Conservation (phyloP, 192 early-diverging fungal genomes). For the Helicostylum pulchrum region DNA sequence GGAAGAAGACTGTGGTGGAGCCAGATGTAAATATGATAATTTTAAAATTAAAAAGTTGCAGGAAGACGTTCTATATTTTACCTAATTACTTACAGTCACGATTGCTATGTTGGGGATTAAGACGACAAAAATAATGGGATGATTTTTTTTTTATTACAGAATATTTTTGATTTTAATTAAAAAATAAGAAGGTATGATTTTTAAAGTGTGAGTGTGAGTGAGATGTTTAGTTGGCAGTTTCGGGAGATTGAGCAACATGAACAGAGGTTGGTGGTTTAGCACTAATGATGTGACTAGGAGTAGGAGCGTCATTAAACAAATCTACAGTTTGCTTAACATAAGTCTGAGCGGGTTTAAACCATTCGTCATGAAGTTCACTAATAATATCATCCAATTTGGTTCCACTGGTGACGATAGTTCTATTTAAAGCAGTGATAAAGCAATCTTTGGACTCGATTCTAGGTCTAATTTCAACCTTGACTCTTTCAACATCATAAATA, state of each 20-base stretch:
- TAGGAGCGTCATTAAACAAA: conserved; percentile 28
- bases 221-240: too few species aligned
- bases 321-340: conserved; percentile 39
- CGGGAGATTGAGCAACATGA: background rate
- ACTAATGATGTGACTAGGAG: conserved; percentile 15
- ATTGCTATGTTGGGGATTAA: too few species aligned
- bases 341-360: conserved; percentile 36
- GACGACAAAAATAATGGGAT: too few species aligned
- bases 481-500: conserved; percentile 35
- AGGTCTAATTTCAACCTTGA: conserved; percentile 43
- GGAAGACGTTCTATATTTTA: too few species aligned
- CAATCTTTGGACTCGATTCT: conserved; percentile 41
- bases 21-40: too few species aligned
- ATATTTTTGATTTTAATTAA: too few species aligned
- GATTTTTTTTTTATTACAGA: too few species aligned
- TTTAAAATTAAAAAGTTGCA: too few species aligned
- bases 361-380: conserved; percentile 40
- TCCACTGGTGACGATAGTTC: conserved; percentile 43
- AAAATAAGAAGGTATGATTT: too few species aligned
- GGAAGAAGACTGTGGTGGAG: too few species aligned
- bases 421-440: conserved; percentile 31
- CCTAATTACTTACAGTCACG: too few species aligned
- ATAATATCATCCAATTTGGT: conserved; percentile 41
- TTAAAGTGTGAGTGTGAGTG: too few species aligned
- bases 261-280: conserved; percentile 21